Evolutionary conservation across 805 yeast species (phyloP), one percentile per base, ranked within the genome.

Genomic region (Candida xyloterini): DNA sequence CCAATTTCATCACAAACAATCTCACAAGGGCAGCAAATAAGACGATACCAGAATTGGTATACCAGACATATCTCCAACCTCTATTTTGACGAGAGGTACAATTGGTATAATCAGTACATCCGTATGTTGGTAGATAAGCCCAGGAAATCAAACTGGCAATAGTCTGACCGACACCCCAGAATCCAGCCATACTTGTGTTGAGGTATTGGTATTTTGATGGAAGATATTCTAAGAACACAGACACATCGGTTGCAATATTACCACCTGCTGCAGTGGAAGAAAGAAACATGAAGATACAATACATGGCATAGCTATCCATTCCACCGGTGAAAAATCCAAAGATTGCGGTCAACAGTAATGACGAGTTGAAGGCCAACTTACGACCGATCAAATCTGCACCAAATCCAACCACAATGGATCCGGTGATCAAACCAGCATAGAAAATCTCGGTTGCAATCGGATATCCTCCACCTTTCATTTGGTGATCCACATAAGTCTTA

Each of bases 161-260:
- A 2, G 79, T 68, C 53, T 78, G 83, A 23, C 83, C 84, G 25
- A 78, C 63, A 31, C 81, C 79, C 84, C 84, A 78, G 76, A 72
- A 79, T 30, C 67, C 58, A 14, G 79, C 74, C 52, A 76, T 63
- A 33, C 71, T 63, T 1, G 79, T 73, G 35, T 71, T 60, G 40
- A 73, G 54, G 68, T 73, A 74, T 43, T 73, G 76, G 47, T 67
- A 54, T 31, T 65, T 66, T 39, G 60, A 57, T 2, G 80, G 80
- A 39, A 75, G 59, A 43, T 68, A 73, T 50, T 74, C 78, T 15
- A 74, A 52, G 47, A 71, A 71, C 9, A 71, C 66, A 23, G 76
- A 63, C 7, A 76, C 67, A 47, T 74, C 79, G 28, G 73, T 53
- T 5, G 71, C 76, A 40, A 75, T 57, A 47, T 76, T 76, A 13